phyloP scores from a whole-genome alignment of 176 grass and related monocot genomes.

The Carex parvula region DNA sequence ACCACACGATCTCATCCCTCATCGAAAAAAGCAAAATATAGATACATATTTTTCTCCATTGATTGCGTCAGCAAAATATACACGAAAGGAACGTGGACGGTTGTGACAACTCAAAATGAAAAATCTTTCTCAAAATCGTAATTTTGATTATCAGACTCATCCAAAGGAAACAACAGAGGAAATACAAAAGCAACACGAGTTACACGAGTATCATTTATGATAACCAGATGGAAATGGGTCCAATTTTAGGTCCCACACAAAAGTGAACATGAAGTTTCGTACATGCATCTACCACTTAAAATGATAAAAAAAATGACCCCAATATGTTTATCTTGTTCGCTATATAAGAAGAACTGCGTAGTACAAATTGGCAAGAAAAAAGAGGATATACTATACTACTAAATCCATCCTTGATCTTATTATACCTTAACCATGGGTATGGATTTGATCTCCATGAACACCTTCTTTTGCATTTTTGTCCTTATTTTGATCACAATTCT shows the following conservation, averaged over 20 bases:
- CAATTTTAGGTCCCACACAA: neutral
- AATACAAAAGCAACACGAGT: too few species aligned
- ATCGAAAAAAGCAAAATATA: too few species aligned
- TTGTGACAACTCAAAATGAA: too few species aligned
- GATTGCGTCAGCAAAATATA: too few species aligned
- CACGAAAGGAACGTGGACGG: too few species aligned
- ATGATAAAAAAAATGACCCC: neutral
- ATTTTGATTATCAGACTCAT: too few species aligned
- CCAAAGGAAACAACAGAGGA: too few species aligned
- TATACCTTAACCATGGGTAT: neutral
- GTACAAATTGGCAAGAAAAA: neutral
- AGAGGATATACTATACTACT: too few species aligned
- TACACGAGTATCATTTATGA: neutral
- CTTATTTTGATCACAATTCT: neutral
- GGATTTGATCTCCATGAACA: constrained; percentile 12
- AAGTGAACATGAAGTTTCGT: neutral
- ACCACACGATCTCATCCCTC: too few species aligned
- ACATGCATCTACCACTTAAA: neutral
- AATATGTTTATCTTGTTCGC: neutral
- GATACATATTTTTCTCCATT: too few species aligned
- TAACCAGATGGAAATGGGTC: neutral
- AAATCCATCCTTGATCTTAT: neutral
- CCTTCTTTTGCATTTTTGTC: neutral
- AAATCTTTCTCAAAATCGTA: too few species aligned
- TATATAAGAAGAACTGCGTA: neutral